Conservation (phyloP, 2,329 filamentous ascomycete genomes). For the Didymella pomorum region DNA sequence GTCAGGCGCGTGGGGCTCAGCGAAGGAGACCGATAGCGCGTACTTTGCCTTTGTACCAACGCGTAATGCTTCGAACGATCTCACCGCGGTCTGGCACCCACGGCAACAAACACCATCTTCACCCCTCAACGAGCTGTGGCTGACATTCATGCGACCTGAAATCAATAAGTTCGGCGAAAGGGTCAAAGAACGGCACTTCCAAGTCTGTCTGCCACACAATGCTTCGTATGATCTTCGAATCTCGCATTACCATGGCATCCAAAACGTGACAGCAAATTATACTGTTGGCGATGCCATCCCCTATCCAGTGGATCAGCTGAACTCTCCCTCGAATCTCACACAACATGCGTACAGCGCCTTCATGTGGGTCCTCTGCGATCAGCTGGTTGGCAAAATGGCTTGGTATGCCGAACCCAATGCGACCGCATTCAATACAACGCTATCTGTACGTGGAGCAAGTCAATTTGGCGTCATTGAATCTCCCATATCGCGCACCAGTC, state of each 20-base stretch:
- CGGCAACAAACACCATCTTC: slow-evolving; percentile 20
- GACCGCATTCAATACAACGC: not conserved
- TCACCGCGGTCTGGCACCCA: slow-evolving; percentile 14
- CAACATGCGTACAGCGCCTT: slow-evolving; percentile 32
- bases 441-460: not conserved
- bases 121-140: slow-evolving; percentile 7
- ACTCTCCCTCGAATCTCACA: slow-evolving; percentile 21
- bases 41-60: slow-evolving; percentile 28
- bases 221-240: slow-evolving; percentile 22
- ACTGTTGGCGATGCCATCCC: slow-evolving; percentile 8
- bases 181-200: slow-evolving; percentile 10
- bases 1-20: not conserved
- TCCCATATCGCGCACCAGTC: slow-evolving; percentile 18
- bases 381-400: slow-evolving; percentile 26
- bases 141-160: not conserved
- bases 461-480: slow-evolving; percentile 26
- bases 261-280: not conserved
- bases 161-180: not conserved
- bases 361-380: slow-evolving; percentile 28
- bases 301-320: slow-evolving; percentile 1
- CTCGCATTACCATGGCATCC: slow-evolving; percentile 15
- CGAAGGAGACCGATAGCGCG: slow-evolving; percentile 14
- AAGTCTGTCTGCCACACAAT: slow-evolving; percentile 18
- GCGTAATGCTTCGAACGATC: slow-evolving; percentile 9
- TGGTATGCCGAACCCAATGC: slow-evolving; percentile 20